phyloP scores from a whole-genome alignment of 2,329 filamentous ascomycete genomes.

The Neodidymelliopsis sp. region DNA sequence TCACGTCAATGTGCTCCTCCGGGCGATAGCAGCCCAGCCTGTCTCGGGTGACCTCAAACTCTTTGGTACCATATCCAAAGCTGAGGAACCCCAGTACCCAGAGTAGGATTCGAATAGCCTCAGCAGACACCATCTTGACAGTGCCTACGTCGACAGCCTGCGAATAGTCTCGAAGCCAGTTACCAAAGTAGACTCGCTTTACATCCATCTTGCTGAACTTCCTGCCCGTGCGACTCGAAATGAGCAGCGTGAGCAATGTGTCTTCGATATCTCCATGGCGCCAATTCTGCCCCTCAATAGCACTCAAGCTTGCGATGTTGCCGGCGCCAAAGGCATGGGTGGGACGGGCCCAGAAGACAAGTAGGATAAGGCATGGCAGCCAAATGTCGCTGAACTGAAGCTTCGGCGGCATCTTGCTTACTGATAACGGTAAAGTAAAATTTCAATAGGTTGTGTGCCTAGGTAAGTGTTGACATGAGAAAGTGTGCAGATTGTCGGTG shows the following conservation, averaged over 20 bases:
- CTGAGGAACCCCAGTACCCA: slow-evolving; percentile 91
- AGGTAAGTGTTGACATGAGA: slow-evolving; percentile 12
- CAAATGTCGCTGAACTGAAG: slow-evolving; percentile 44
- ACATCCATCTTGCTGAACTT: slow-evolving; percentile 90
- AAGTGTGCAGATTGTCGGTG: slow-evolving; percentile 13
- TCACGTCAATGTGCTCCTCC: slow-evolving; percentile 75
- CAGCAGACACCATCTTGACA: slow-evolving; percentile 86
- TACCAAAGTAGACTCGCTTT: slow-evolving; percentile 92
- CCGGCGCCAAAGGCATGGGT: slow-evolving; percentile 84
- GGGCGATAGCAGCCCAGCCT: slow-evolving; percentile 78
- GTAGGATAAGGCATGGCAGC: slow-evolving; percentile 52
- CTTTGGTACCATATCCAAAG: slow-evolving; percentile 82
- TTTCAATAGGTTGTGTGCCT: slow-evolving; percentile 4
- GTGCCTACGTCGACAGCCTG: slow-evolving; percentile 94
- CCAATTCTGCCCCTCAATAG: slow-evolving; percentile 83
- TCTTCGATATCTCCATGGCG: slow-evolving; percentile 81
- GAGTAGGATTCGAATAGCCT: slow-evolving; percentile 87
- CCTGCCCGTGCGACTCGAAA: slow-evolving; percentile 71
- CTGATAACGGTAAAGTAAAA: background rate
- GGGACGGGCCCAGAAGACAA: slow-evolving; percentile 74
- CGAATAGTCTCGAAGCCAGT: slow-evolving; percentile 93
- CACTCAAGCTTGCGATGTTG: slow-evolving; percentile 83
- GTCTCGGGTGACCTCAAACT: slow-evolving; percentile 84
- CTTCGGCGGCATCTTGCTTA: slow-evolving; percentile 34
- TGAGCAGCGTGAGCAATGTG: slow-evolving; percentile 76